Evolutionary conservation across 1,284 basidiomycete species (phyloP).

Genomic region (Apiotrichum sp.): DNA sequence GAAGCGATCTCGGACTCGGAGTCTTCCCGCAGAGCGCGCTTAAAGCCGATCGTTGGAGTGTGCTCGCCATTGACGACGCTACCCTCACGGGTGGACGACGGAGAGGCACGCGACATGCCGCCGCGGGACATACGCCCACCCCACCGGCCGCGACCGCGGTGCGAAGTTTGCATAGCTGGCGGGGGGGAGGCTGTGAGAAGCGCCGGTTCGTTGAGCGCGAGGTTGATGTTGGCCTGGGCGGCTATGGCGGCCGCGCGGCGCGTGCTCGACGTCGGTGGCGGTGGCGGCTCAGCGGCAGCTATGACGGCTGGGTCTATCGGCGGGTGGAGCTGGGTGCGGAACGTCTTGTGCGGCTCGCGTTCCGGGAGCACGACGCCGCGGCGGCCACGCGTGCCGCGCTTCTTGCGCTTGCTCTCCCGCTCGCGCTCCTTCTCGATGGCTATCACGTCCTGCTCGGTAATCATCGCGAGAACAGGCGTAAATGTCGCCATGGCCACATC

Average conservation of each 20-base stretch:
- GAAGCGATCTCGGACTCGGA: conserved; percentile 17
- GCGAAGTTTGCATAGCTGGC: conserved; percentile 34
- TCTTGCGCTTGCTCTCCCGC: conserved; percentile 76
- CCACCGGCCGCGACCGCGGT: conserved; percentile 5
- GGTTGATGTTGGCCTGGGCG: conserved; percentile 54
- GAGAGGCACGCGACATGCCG: conserved; percentile 20
- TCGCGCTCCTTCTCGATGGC: conserved; percentile 87
- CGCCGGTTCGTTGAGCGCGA: conserved; percentile 41
- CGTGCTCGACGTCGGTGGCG: conserved; percentile 53
- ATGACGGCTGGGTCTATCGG: conserved; percentile 32
- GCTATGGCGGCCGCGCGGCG: conserved; percentile 77
- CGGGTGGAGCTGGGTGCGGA: conserved; percentile 66
- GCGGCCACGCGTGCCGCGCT: conserved; percentile 76
- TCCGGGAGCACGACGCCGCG: conserved; percentile 87
- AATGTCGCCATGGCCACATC: conserved; percentile 65
- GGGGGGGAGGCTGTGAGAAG: conserved; percentile 50
- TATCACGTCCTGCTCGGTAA: conserved; percentile 82
- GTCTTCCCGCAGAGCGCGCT: conserved; percentile 27
- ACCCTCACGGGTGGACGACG: conserved; percentile 26
- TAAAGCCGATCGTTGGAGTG: conserved; percentile 20
- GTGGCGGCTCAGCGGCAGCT: conserved; percentile 36
- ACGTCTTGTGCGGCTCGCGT: conserved; percentile 85
- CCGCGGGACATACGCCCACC: conserved; percentile 3
- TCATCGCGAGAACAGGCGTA: conserved; percentile 82
- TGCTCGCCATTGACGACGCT: conserved; percentile 22